Percentiles rank a stretch among this genome's conserved stretches.
These are phyloP conservation scores for Coemansia sp. DNA, from an alignment of 192 early-diverging fungal genomes.

Conservation along the genomic window DNA sequence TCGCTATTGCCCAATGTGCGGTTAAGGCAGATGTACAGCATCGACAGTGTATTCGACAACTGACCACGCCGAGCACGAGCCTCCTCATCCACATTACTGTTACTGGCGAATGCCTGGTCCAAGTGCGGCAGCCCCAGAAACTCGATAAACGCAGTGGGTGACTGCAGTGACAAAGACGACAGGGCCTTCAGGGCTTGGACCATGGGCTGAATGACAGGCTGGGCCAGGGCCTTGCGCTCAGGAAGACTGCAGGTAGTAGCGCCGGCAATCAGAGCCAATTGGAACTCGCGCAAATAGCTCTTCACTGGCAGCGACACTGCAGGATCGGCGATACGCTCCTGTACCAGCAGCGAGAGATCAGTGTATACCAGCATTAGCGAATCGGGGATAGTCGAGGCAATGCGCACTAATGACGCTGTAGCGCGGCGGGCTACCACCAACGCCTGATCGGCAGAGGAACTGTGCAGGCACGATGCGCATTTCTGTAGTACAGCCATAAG, in stretches of 20 bases:
- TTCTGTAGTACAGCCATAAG: constrained; percentile 37
- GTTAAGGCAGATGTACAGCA: constrained; percentile 35
- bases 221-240: constrained; percentile 37
- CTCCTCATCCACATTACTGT: not conserved
- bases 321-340: constrained; percentile 22
- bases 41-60: constrained; percentile 22
- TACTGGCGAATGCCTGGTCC: constrained; percentile 19
- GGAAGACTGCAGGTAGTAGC: constrained; percentile 24
- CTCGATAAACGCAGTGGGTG: constrained; percentile 22
- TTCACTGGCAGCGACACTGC: constrained; percentile 26
- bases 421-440: constrained; percentile 31
- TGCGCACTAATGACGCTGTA: constrained; percentile 40
- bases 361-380: constrained; percentile 46
- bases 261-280: constrained; percentile 39
- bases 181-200: constrained; percentile 27
- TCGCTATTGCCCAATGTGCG: constrained; percentile 29
- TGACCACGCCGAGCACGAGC: constrained; percentile 18
- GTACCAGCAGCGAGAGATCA: constrained; percentile 28
- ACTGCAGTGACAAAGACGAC: constrained; percentile 21
- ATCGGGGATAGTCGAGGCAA: constrained; percentile 41
- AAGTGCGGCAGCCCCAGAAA: constrained; percentile 34
- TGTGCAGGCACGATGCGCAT: constrained; percentile 23
- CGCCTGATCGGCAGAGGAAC: constrained; percentile 10
- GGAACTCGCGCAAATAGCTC: constrained; percentile 46
- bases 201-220: constrained; percentile 38